Percentiles rank a stretch among this genome's conserved stretches.
These are phyloP conservation scores for Backusella tuberculispora DNA, from an alignment of 192 early-diverging fungal species.

Conservation along the genomic window DNA sequence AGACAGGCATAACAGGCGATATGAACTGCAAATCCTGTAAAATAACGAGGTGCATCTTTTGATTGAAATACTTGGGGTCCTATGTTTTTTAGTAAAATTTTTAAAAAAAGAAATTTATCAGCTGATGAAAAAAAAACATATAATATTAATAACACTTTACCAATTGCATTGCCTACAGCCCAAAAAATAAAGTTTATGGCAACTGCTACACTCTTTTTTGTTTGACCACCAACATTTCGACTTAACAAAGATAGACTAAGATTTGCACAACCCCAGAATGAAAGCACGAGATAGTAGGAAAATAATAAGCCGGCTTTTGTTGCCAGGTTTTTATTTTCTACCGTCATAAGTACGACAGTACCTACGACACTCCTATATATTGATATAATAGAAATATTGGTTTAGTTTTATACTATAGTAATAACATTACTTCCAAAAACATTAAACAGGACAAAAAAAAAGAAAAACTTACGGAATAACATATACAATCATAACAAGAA, in stretches of 20 bases:
- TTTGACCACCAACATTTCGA: slow-evolving; percentile 33
- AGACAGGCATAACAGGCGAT: slow-evolving; percentile 24
- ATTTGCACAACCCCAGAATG: slow-evolving; percentile 30
- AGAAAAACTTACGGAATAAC: slow-evolving; percentile 29
- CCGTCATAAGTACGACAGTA: slow-evolving; percentile 30
- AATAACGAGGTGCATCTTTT: slow-evolving; percentile 23
- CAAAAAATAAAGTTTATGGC: slow-evolving; percentile 29
- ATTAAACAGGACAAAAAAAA: too few relatives aligned
- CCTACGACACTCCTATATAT: slow-evolving; percentile 26
- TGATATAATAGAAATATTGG: too few relatives aligned
- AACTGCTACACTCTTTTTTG: slow-evolving; percentile 24
- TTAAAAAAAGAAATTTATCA: background rate
- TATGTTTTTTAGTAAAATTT: background rate
- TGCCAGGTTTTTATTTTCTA: slow-evolving; percentile 16
- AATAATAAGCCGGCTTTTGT: slow-evolving; percentile 26
- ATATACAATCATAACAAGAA: slow-evolving; percentile 28
- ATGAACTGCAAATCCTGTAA: slow-evolving; percentile 27
- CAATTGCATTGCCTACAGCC: slow-evolving; percentile 32
- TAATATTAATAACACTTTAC: too few relatives aligned
- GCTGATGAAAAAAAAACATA: too few relatives aligned
- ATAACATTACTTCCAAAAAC: too few relatives aligned
- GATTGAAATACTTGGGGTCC: slow-evolving; percentile 9
- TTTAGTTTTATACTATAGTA: too few relatives aligned
- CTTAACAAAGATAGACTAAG: slow-evolving; percentile 24
- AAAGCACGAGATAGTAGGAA: slow-evolving; percentile 25